phyloP scores from a whole-genome alignment of 352 stramenopile species.

The Pythium aquatile region DNA sequence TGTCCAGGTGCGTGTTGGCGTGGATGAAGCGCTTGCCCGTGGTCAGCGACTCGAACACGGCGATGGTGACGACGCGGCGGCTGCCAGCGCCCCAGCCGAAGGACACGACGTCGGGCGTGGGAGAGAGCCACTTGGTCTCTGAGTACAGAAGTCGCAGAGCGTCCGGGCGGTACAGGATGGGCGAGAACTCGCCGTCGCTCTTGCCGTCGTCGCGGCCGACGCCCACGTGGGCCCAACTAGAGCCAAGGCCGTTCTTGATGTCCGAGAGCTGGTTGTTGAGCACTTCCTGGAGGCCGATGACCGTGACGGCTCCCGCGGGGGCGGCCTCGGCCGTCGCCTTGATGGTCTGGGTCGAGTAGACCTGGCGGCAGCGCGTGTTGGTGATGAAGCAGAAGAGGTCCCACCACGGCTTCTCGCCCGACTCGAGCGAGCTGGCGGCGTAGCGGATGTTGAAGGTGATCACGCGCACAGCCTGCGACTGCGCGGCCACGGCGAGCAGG shows the following conservation, averaged over 20 bases:
- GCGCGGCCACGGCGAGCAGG: not conserved
- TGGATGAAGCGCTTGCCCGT: constrained; percentile 22
- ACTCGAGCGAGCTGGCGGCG: constrained; percentile 10
- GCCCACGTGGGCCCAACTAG: constrained; percentile 13
- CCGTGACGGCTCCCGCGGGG: constrained; percentile 13
- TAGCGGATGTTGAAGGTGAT: constrained; percentile 24
- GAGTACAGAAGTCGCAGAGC: constrained; percentile 15
- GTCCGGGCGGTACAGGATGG: constrained; percentile 20
- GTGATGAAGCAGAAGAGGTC: constrained; percentile 20
- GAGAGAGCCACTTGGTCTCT: constrained; percentile 22
- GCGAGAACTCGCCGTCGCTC: constrained; percentile 13
- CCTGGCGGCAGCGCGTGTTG: constrained; percentile 14
- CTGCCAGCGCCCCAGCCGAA: constrained; percentile 20
- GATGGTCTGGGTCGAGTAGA: constrained; percentile 12
- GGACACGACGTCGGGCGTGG: constrained; percentile 19
- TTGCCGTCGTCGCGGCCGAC: constrained; percentile 19
- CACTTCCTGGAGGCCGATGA: constrained; percentile 22
- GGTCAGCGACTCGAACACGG: constrained; percentile 16
- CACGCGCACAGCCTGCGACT: constrained; percentile 15
- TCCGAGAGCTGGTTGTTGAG: constrained; percentile 22
- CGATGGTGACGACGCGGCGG: constrained; percentile 21
- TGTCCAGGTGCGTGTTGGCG: constrained; percentile 24
- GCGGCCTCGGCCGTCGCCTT: constrained; percentile 8
- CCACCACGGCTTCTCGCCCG: constrained; percentile 20
- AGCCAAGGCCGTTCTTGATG: constrained; percentile 21